A percentile compares a stretch with the other conserved stretches of the same genome.
Evolutionary conservation across 2,329 filamentous ascomycete genomes (phyloP).

Genomic region (Aspergillus tubingensis): DNA sequence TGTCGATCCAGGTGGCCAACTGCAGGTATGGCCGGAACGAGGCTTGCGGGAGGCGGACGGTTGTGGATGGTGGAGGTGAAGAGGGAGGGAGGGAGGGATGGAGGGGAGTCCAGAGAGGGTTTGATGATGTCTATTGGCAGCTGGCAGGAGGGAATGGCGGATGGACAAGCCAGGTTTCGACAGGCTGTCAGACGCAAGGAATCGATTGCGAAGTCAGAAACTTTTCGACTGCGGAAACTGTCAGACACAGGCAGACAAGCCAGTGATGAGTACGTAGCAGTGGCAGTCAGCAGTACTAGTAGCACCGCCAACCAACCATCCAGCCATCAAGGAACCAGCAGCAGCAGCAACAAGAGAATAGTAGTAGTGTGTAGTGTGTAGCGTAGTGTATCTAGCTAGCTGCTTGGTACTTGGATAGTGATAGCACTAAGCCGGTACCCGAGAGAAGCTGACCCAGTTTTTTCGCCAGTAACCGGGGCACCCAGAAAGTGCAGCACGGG

Average conservation of each 20-base stretch:
- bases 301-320: not conserved
- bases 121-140: not conserved
- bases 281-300: too few relatives aligned
- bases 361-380: not conserved
- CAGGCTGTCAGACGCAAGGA: slow-evolving; percentile 15
- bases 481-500: not conserved
- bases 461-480: slow-evolving; percentile 1
- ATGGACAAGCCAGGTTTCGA: not conserved
- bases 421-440: not conserved
- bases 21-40: not conserved
- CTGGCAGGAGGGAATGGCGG: slow-evolving; percentile 5
- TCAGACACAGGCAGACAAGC: not conserved
- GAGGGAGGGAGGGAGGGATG: not conserved
- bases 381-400: not conserved
- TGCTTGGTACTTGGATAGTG: not conserved
- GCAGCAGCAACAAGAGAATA: not conserved
- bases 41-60: slow-evolving; percentile 5
- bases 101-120: too few relatives aligned
- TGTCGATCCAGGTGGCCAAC: slow-evolving; percentile 12
- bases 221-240: not conserved
- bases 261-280: too few relatives aligned
- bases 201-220: not conserved
- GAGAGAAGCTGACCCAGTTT: not conserved
- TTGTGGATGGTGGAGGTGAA: slow-evolving; percentile 2
- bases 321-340: not conserved